These are phyloP conservation scores for Petunia secreta DNA, from an alignment of 257 asterid species.

Conservation along the genomic window DNA sequence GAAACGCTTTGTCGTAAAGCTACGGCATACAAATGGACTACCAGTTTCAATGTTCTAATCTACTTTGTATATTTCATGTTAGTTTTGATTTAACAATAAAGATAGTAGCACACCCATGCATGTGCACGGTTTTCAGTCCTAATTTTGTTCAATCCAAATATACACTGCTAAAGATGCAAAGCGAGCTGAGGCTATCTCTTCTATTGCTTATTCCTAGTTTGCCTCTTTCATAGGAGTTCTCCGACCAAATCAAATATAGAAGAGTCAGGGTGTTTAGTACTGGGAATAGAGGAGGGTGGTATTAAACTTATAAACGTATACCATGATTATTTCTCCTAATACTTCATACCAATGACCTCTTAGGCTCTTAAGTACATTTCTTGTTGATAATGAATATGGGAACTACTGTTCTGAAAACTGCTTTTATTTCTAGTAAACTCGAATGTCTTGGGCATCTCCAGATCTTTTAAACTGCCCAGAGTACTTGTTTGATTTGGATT, in stretches of 20 bases:
- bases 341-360: background rate
- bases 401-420: background rate
- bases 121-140: background rate
- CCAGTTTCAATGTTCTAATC: background rate
- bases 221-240: background rate
- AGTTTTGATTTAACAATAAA: background rate
- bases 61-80: constrained; percentile 2
- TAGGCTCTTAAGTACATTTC: background rate
- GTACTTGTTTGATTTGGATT: constrained; percentile 18
- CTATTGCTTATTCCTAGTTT: constrained; percentile 4
- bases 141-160: background rate
- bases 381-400: background rate
- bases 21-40: background rate
- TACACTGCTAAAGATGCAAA: background rate
- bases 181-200: background rate
- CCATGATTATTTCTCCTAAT: too few species aligned
- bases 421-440: background rate
- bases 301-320: background rate
- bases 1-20: background rate
- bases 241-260: background rate
- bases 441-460: constrained; percentile 7
- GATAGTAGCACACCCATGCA: background rate
- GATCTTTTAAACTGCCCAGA: constrained; percentile 15
- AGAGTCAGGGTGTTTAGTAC: background rate
- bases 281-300: background rate